Base-by-base conservation (phyloP, 768 basidiomycete genomes). In the Calvatia gigantea region DNA sequence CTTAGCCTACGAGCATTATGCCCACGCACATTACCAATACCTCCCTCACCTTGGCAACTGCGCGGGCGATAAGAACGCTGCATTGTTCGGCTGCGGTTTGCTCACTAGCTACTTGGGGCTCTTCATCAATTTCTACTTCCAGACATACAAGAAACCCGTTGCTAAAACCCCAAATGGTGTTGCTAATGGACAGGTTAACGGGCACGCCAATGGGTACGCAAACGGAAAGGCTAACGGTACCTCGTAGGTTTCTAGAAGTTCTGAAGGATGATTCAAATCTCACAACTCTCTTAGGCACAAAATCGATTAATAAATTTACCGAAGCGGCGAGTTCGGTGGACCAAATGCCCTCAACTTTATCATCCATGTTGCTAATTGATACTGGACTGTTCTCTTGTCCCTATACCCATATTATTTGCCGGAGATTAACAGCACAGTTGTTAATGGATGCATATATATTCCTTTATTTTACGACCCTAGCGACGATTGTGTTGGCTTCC, bases 41-140 rank as follows among this genome's bases (percentile, higher is more conserved):
- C 70, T 87, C n/a, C 94, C 94, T n/a, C 71, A 77, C 61, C 60
- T 87, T 19, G 90, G 82, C 35, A 84, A 87, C 68, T 99, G 97
- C 64, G 85, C 94, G 37, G 97, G 97, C 42, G 86, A 89, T 17
- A 92, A 96, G 72, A 72, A 73, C 14, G 91, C 96, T 51, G 97
- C 97, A 2, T 57, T 94, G 56, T 87, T 96, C 56, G 97, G 95
- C 45, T 97, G 94, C 67, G 83, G 71, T 21, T 80, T 99, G 44
- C 79, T 99, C 62, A 89, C 92, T 25, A 88, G 83, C 65, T 98
- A 98, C 74, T 85, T 99, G 51, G 82, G 86, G 64, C 83, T 99
- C 56, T 98, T 99, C 80, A 92, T 98, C 79, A 91, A 93, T 70
- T 94, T 94, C 74, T 94, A 94, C 73, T 79, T 92, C 65, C 83